A percentile compares a stretch with the other conserved stretches of the same genome.
phyloP scores from a whole-genome alignment of 495 filamentous ascomycete genomes.

The Podospora anserina region DNA sequence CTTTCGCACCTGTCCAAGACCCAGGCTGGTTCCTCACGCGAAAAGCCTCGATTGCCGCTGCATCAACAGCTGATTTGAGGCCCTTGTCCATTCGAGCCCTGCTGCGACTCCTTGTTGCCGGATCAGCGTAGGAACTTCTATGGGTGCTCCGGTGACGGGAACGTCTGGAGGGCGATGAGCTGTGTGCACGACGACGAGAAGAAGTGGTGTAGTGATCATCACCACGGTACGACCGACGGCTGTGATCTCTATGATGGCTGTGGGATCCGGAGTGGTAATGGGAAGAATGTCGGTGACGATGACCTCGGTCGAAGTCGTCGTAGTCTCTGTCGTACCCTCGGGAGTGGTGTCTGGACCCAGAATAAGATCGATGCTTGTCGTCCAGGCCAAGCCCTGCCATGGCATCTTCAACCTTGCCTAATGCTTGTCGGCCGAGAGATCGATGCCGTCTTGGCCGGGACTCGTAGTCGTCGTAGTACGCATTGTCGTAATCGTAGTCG shows the following conservation, averaged over 20 bases:
- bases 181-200: slow-evolving; percentile 12
- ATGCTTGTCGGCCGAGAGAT: slow-evolving; percentile 24
- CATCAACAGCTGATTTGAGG: slow-evolving; percentile 36
- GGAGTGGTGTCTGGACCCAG: slow-evolving; percentile 5
- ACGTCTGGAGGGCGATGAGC: slow-evolving; percentile 8
- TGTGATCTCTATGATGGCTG: slow-evolving; percentile 1
- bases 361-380: neutral
- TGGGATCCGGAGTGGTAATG: slow-evolving; percentile 6
- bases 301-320: neutral
- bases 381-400: slow-evolving; percentile 21
- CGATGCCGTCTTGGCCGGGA: slow-evolving; percentile 20
- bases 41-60: slow-evolving; percentile 42
- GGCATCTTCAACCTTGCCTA: slow-evolving; percentile 26
- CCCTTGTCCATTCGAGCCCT: slow-evolving; percentile 11
- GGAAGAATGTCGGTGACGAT: slow-evolving; percentile 4
- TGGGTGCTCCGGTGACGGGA: neutral
- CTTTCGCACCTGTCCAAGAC: slow-evolving; percentile 40
- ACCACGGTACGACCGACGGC: neutral
- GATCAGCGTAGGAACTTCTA: neutral
- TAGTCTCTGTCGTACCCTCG: neutral
- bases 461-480: slow-evolving; percentile 17
- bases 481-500: slow-evolving; percentile 15
- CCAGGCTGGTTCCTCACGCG: slow-evolving; percentile 44
- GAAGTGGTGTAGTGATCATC: neutral
- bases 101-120: slow-evolving; percentile 1